Evolutionary conservation across 305 asterid genomes (phyloP).

Genomic region (Fraxinus xanthoxyloides): DNA sequence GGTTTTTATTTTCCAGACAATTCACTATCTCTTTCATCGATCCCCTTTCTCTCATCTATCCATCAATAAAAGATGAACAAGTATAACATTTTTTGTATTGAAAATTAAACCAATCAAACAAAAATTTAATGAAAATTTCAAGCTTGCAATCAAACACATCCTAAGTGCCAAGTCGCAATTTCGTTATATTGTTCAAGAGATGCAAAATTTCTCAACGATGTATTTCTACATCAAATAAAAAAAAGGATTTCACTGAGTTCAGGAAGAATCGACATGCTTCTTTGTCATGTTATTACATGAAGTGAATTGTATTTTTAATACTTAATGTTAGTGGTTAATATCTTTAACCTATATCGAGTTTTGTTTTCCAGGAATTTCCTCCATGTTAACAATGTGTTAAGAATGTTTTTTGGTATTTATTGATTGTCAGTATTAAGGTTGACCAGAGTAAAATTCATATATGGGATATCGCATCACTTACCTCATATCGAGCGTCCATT

Average conservation of each 20-base stretch:
- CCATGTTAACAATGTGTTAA: background rate
- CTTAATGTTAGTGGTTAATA: background rate
- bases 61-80: too few relatives aligned
- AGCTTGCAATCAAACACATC: too few relatives aligned
- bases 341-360: background rate
- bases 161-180: background rate
- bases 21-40: too few relatives aligned
- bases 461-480: slow-evolving; percentile 1
- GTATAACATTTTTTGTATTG: too few relatives aligned
- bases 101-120: too few relatives aligned
- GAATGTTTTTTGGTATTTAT: background rate
- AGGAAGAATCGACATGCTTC: background rate
- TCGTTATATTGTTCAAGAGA: background rate
- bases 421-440: slow-evolving; percentile 4
- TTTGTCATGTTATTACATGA: background rate
- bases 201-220: background rate
- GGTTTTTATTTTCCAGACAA: too few relatives aligned
- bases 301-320: background rate
- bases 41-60: too few relatives aligned
- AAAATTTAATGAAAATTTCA: too few relatives aligned
- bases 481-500: slow-evolving; percentile 1
- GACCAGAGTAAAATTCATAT: slow-evolving; percentile 8
- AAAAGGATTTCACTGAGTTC: background rate
- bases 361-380: background rate
- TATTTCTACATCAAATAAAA: background rate